A percentile compares a stretch with the other conserved stretches of the same genome.
Evolutionary conservation across 2,329 filamentous ascomycete genomes (phyloP).

Genomic region (Ophiostoma sp.): DNA sequence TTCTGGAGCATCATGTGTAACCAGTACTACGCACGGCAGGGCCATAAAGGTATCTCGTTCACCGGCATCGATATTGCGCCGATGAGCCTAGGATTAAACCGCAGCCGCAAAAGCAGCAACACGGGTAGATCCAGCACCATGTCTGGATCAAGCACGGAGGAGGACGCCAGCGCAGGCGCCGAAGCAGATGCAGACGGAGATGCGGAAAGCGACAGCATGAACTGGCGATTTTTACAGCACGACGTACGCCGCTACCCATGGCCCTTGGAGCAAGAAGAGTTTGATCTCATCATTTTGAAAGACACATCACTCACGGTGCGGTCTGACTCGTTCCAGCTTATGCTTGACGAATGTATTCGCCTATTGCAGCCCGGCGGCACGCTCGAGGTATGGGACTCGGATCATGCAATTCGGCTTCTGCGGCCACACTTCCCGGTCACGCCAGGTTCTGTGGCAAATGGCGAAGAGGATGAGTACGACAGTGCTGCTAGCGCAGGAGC

Average conservation of each 20-base stretch:
- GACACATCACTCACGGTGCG: conserved; percentile 66
- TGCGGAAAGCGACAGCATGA: conserved; percentile 52
- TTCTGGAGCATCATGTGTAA: conserved; percentile 90
- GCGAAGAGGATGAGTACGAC: conserved; percentile 54
- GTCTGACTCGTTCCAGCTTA: conserved; percentile 49
- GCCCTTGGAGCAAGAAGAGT: conserved; percentile 73
- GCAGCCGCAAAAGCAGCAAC: neutral
- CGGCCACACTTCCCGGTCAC: conserved; percentile 62
- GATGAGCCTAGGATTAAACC: conserved; percentile 29
- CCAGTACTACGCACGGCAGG: conserved; percentile 62
- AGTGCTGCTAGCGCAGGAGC: conserved; percentile 66
- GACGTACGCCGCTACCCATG: conserved; percentile 70
- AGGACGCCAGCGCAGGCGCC: neutral
- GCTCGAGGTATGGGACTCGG: conserved; percentile 84
- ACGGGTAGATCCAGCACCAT: neutral
- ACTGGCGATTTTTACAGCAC: conserved; percentile 84
- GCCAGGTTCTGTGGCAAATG: conserved; percentile 26
- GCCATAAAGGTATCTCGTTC: conserved; percentile 66
- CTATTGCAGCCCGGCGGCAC: conserved; percentile 71
- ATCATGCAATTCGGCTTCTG: conserved; percentile 76
- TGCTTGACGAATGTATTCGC: conserved; percentile 69
- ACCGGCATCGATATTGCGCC: conserved; percentile 78
- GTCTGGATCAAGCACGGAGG: neutral
- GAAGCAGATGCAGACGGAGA: neutral
- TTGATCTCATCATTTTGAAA: conserved; percentile 85